Conservation (phyloP, 768 basidiomycete genomes). For the Leccinum imitatum region DNA sequence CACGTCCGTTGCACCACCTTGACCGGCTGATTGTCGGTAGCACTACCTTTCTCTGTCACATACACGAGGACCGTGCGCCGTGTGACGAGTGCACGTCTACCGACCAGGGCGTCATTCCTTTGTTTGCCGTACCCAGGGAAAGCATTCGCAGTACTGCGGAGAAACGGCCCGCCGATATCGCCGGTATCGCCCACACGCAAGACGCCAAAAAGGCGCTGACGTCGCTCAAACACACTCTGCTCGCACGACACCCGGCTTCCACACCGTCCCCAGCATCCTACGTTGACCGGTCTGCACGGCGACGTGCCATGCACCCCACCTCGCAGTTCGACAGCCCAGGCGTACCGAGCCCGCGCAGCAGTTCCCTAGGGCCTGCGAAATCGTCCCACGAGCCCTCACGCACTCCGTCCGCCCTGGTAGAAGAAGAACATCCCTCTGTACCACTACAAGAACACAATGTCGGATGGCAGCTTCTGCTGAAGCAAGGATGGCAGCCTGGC, state of each 20-base stretch:
- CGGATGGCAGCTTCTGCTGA: conserved; percentile 65
- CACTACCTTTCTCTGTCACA: conserved; percentile 69
- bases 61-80: conserved; percentile 60
- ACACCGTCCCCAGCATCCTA: conserved; percentile 36
- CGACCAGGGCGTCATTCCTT: conserved; percentile 56
- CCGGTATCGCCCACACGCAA: conserved; percentile 5
- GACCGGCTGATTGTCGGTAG: conserved; percentile 68
- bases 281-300: conserved; percentile 69
- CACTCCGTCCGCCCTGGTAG: conserved; percentile 17
- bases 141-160: conserved; percentile 11
- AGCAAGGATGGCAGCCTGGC: conserved; percentile 79
- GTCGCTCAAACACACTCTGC: conserved; percentile 61
- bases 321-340: conserved; percentile 57
- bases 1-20: conserved; percentile 58
- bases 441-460: conserved; percentile 60
- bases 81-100: conserved; percentile 60
- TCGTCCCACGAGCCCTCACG: conserved; percentile 19
- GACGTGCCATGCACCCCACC: conserved; percentile 57
- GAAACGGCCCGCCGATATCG: conserved; percentile 22
- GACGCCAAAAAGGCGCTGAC: conserved; percentile 66
- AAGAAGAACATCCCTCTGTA: conserved; percentile 24
- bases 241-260: conserved; percentile 40
- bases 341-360: conserved; percentile 30
- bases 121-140: conserved; percentile 38
- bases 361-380: conserved; percentile 17